These are phyloP conservation scores for Fraxinus excelsior DNA, from an alignment of 257 asterid species.

Conservation along the genomic window DNA sequence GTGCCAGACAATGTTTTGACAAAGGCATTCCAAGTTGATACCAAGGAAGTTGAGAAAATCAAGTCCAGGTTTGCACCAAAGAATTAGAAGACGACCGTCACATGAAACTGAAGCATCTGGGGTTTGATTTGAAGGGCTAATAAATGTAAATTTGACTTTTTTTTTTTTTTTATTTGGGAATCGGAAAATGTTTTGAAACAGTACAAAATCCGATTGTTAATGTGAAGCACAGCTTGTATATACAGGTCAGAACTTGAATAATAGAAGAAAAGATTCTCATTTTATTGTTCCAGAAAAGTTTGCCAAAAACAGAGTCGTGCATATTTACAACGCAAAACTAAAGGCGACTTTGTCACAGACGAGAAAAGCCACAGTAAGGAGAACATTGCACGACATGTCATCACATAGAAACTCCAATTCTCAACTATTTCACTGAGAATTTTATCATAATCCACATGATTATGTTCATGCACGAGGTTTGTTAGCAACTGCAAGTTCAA, in stretches of 20 bases:
- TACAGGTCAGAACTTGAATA: not conserved
- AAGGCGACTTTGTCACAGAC: not conserved
- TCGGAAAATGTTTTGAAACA: slow-evolving; percentile 6
- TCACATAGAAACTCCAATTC: not conserved
- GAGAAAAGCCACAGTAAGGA: not conserved
- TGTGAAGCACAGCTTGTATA: too few species aligned
- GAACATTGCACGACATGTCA: not conserved
- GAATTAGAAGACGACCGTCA: slow-evolving; percentile 17
- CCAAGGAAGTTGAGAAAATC: slow-evolving; percentile 42
- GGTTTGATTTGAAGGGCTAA: not conserved
- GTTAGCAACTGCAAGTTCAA: slow-evolving; percentile 76
- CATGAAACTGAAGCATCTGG: not conserved
- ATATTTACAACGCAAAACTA: not conserved
- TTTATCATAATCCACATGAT: not conserved
- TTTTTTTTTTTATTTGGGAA: slow-evolving; percentile 22
- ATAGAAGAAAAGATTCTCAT: not conserved
- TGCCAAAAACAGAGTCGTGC: not conserved
- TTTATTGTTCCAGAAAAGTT: not conserved
- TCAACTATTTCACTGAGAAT: not conserved
- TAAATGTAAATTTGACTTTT: not conserved
- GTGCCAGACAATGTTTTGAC: slow-evolving; percentile 68
- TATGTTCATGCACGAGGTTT: slow-evolving; percentile 25
- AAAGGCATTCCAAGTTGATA: slow-evolving; percentile 51
- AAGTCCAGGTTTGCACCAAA: slow-evolving; percentile 56
- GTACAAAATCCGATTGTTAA: too few species aligned